Evolutionary conservation across 352 stramenopile genomes (phyloP).

Genomic region (Globisporangium yorkense): DNA sequence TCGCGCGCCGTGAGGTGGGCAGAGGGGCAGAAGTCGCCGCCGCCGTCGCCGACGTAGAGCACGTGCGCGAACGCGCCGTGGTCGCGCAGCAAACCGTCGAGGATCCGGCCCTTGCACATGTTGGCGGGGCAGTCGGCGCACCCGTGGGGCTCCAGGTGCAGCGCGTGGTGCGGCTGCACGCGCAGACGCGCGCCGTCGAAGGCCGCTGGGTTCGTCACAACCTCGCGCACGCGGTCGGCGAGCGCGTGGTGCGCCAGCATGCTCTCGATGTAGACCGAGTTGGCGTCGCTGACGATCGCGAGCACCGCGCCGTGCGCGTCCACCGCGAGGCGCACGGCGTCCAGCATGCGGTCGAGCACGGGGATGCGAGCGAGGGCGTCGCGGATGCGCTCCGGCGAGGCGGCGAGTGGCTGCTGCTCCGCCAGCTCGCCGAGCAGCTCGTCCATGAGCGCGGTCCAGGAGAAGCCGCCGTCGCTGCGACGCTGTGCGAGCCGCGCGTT

Average conservation of each 20-base stretch:
- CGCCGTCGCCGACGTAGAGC: constrained; percentile 70
- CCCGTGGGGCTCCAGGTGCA: constrained; percentile 28
- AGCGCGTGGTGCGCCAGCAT: constrained; percentile 50
- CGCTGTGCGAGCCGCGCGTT: constrained; percentile 15
- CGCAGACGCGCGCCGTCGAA: constrained; percentile 24
- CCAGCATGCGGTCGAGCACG: constrained; percentile 60
- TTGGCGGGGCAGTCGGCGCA: constrained; percentile 61
- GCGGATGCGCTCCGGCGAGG: constrained; percentile 25
- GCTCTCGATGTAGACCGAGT: constrained; percentile 74
- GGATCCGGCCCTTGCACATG: constrained; percentile 79
- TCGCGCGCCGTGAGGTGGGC: constrained; percentile 39
- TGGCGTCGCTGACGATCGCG: constrained; percentile 76
- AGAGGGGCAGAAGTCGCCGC: constrained; percentile 62
- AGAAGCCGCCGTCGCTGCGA: constrained; percentile 12
- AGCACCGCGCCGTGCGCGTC: constrained; percentile 33
- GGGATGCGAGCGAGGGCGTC: constrained; percentile 43
- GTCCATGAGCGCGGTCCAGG: constrained; percentile 67
- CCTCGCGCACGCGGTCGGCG: constrained; percentile 24
- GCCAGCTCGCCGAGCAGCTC: constrained; percentile 43
- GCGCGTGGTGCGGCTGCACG: constrained; percentile 50
- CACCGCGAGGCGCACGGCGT: constrained; percentile 46
- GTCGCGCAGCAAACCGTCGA: constrained; percentile 34
- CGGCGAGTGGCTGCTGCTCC: constrained; percentile 30
- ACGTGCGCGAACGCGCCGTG: constrained; percentile 31
- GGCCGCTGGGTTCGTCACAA: constrained; percentile 45